Evolutionary conservation across 2,329 filamentous ascomycete species (phyloP), one percentile per base, ranked within the genome.

Genomic region (Fusarium pininemorale): DNA sequence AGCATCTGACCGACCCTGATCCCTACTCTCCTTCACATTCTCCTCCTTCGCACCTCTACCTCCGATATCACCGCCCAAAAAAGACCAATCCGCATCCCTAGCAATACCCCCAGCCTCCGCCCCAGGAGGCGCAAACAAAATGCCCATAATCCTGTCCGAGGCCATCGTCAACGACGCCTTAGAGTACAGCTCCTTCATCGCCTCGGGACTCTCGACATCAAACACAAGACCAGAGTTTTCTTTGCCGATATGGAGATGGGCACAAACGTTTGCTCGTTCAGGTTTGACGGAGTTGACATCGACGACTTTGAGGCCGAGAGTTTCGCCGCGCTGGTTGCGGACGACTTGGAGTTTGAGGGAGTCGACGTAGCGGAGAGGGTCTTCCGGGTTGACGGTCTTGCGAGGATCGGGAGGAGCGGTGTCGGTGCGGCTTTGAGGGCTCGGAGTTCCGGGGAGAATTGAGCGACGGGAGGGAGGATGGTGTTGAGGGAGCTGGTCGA

Each of bases 91-190:
- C 2, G 62, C 45, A 16, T 73, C 57, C 10, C 30, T n/a, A 4
- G 50, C 22, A 12, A 28, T 9, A 0, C 53, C 56, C 1, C 35
- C 55, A 22, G 30, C 37, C 3, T 42, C 54, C 1, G 7, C 38
- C 1, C 6, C 13, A 9, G 64, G 45, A 14, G 72, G 69, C 2
- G 58, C 54, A 61, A 75, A 75, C 39, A 74, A 26, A 24, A 73
- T 45, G 0, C 72, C 70, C 32, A 73, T 64, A 3, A 73, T 44
- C 14, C 60, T 42, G 11, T 42, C n/a, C 2, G 69, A 65, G 0
- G 38, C 48, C 0, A 64, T 50, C 3, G 44, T 48, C 13, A 48
- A 8, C 8, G 13, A 39, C 7, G 61, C 48, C 7, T 48, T 55
- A 4, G 24, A 41, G 18, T 45, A 73, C 9, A 44, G 32, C 6